Evolutionary conservation across 192 early-diverging fungal genomes (phyloP).

Genomic region (Gryganskiella cystojenkinii): DNA sequence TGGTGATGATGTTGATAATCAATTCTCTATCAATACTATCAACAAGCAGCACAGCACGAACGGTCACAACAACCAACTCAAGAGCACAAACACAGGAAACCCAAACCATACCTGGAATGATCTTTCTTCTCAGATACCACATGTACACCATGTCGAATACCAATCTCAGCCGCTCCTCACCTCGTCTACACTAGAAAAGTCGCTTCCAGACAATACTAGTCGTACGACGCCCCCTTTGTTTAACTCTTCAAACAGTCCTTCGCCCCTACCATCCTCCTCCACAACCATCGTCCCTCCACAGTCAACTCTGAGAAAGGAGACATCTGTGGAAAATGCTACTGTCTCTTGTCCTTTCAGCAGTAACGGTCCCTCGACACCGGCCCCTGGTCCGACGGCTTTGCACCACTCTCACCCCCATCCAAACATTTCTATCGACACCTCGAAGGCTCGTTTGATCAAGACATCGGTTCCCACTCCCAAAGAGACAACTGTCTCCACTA

Average conservation of each 20-base stretch:
- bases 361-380: conserved; percentile 1
- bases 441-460: conserved; percentile 34
- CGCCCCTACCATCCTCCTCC: conserved; percentile 7
- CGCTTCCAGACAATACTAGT: not conserved
- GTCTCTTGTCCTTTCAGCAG: conserved; percentile 1
- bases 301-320: conserved; percentile 3
- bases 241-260: conserved; percentile 9
- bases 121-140: conserved; percentile 5
- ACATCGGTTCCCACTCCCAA: not conserved
- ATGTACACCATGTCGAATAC: conserved; percentile 20
- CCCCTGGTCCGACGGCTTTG: not conserved
- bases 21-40: not conserved
- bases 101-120: not conserved
- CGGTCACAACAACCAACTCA: not conserved
- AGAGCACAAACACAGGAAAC: not conserved
- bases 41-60: not conserved
- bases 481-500: not conserved
- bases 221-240: conserved; percentile 1
- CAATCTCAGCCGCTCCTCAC: conserved; percentile 1
- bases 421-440: conserved; percentile 46
- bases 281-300: conserved; percentile 23
- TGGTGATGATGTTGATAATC: not conserved
- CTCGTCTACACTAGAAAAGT: conserved; percentile 4
- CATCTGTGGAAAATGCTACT: not conserved
- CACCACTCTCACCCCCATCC: conserved; percentile 20